Conservation (phyloP, 1,139 yeast species). For the Hanseniaspora gamundiae region DNA sequence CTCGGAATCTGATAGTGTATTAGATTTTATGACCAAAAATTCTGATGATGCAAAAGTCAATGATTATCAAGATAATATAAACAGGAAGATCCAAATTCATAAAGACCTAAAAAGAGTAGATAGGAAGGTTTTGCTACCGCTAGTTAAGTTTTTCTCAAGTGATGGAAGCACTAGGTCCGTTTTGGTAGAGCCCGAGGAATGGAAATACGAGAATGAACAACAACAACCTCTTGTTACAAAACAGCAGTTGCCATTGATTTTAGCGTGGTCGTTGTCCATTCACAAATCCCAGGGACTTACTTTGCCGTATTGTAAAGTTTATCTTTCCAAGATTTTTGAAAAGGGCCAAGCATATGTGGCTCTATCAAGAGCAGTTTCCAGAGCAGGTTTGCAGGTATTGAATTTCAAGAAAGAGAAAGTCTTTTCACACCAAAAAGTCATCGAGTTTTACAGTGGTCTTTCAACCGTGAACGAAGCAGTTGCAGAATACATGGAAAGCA, state of each 20-base stretch:
- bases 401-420: constrained; percentile 52
- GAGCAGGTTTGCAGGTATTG: constrained; percentile 67
- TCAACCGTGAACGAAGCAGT: constrained; percentile 26
- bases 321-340: constrained; percentile 66
- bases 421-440: constrained; percentile 50
- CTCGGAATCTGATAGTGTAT: constrained; percentile 14
- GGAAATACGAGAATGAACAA: constrained; percentile 52
- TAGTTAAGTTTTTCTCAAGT: not conserved
- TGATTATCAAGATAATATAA: constrained; percentile 21
- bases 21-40: constrained; percentile 39
- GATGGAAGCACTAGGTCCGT: not conserved
- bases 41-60: constrained; percentile 16
- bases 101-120: constrained; percentile 28
- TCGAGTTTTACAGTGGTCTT: constrained; percentile 40
- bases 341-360: constrained; percentile 96
- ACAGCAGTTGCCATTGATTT: constrained; percentile 66
- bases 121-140: constrained; percentile 7
- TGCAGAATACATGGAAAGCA: not conserved
- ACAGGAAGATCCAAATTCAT: constrained; percentile 20
- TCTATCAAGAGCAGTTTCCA: constrained; percentile 67
- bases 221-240: constrained; percentile 44
- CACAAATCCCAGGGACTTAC: constrained; percentile 98
- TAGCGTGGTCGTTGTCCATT: constrained; percentile 92
- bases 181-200: constrained; percentile 61
- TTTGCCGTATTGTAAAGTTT: constrained; percentile 68